Evolutionary conservation across 805 yeast genomes (phyloP), one percentile per base, ranked within the genome.

Genomic region (Ogataea saltuana): DNA sequence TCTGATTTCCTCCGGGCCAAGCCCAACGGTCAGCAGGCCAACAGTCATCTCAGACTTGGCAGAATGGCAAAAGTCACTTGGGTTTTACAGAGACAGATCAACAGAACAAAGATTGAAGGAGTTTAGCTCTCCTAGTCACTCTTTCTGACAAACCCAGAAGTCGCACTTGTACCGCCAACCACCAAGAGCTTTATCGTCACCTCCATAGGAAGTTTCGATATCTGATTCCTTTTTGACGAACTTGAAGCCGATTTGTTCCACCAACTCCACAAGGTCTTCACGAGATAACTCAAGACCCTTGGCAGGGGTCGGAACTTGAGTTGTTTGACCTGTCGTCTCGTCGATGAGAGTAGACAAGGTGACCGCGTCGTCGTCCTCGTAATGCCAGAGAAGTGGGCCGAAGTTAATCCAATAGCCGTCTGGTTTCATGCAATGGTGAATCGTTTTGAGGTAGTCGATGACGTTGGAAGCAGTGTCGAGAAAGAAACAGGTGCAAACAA

Each of bases 371-470:
- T 72, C 76, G 43, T 74, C 75, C 51, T 83, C 89, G 55, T 73
- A 80, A 60, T 85, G 91, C 89, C 89, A 82, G 39, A 80, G 62
- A 33, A 82, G 61, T 0, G 88, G 88, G 0, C 89, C 89, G 55
- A 80, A 76, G 54, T 82, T 81, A 20, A 81, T 63, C 87, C 87
- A 82, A 13, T 62, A 42, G 0, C 84, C 87, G 17, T 61, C 64
- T 0, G 59, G 55, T 25, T 68, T 65, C 44, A 81, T 52, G 18
- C 75, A 68, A 51, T 76, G 68, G 28, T 63, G 59, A 2, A 82
- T 69, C 0, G 82, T 63, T 38, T 66, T 67, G 30, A 82, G 30
- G 50, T 81, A 81, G 35, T 81, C 85, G 10, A 81, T 69, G 19
- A 81, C 60, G 55, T 81, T 80, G 4, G 74, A 58, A 0, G 86